Percentiles rank a stretch among this genome's conserved stretches.
These are phyloP conservation scores for Microbotryum intermedium DNA, from an alignment of 1,284 basidiomycete species.

Conservation along the genomic window DNA sequence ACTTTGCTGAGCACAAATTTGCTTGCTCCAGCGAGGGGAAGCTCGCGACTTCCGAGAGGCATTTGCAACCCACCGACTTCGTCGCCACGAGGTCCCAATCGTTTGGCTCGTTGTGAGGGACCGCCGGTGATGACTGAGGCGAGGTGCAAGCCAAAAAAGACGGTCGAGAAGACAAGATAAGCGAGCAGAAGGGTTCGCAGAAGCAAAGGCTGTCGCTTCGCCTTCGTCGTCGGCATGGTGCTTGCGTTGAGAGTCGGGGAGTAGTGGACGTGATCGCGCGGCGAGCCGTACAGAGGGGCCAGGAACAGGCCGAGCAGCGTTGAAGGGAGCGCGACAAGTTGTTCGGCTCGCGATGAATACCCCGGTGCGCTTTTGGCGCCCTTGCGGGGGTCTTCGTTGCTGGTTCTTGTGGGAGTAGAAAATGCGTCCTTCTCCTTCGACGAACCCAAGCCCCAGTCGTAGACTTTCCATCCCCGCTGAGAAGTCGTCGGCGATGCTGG, in stretches of 20 bases:
- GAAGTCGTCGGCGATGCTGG: not conserved
- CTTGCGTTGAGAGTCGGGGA: constrained; percentile 10
- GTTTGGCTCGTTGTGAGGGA: not conserved
- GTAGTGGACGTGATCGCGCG: not conserved
- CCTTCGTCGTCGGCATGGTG: constrained; percentile 7
- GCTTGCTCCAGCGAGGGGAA: not conserved
- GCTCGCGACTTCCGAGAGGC: not conserved
- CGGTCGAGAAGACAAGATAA: constrained; percentile 31
- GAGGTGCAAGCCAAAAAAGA: constrained; percentile 21
- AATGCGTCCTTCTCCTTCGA: constrained; percentile 1
- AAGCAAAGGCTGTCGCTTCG: constrained; percentile 18
- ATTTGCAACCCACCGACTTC: not conserved
- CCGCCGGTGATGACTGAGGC: not conserved
- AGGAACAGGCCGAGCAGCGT: constrained; percentile 18
- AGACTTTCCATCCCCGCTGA: constrained; percentile 8
- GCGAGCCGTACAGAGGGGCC: constrained; percentile 3
- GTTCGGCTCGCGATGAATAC: not conserved
- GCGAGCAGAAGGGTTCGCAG: constrained; percentile 25
- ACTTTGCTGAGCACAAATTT: not conserved
- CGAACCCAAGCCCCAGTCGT: constrained; percentile 16
- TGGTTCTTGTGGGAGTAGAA: not conserved
- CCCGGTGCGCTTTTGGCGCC: not conserved
- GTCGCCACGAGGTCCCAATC: not conserved
- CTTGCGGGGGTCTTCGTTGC: not conserved
- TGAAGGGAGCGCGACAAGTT: constrained; percentile 10